A percentile compares a stretch with the other conserved stretches of the same genome.
Conservation (phyloP, 352 stramenopile species). For the Pythium graminicola region DNA sequence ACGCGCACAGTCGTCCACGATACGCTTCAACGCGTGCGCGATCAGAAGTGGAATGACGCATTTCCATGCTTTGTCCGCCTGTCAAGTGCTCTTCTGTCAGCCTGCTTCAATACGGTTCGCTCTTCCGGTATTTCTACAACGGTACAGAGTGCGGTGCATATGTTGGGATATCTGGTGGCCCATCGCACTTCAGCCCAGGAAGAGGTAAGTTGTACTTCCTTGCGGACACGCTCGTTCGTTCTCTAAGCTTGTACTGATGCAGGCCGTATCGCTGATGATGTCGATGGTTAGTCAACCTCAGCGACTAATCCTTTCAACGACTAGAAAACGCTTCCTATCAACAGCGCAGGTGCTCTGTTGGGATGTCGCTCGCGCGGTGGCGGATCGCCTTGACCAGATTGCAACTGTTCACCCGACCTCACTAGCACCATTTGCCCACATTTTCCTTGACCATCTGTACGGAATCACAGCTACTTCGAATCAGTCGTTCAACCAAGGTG, state of each 20-base stretch:
- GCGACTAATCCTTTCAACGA: constrained; percentile 35
- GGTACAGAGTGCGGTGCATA: constrained; percentile 14
- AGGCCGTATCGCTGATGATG: constrained; percentile 64
- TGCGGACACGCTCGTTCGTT: neutral
- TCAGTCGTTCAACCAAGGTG: neutral
- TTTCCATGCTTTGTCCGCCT: constrained; percentile 12
- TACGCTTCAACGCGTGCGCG: constrained; percentile 13
- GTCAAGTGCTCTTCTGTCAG: constrained; percentile 14
- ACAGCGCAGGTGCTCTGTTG: constrained; percentile 29
- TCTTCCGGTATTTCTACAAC: neutral
- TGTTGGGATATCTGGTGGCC: constrained; percentile 14
- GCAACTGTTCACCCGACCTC: constrained; percentile 29
- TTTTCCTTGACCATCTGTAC: constrained; percentile 76
- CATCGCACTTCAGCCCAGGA: constrained; percentile 27
- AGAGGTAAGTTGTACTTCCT: constrained; percentile 36
- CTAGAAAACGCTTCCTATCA: neutral
- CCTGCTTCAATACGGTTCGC: constrained; percentile 16
- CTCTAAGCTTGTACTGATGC: neutral
- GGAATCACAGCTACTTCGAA: constrained; percentile 41
- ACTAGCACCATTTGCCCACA: constrained; percentile 53
- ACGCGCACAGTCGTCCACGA: constrained; percentile 12
- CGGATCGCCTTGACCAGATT: constrained; percentile 37
- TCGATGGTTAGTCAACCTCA: constrained; percentile 61
- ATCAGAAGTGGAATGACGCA: constrained; percentile 18
- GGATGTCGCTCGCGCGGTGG: constrained; percentile 57